These are phyloP conservation scores for Trametes maxima DNA, from an alignment of 768 basidiomycete species.

Conservation along the genomic window DNA sequence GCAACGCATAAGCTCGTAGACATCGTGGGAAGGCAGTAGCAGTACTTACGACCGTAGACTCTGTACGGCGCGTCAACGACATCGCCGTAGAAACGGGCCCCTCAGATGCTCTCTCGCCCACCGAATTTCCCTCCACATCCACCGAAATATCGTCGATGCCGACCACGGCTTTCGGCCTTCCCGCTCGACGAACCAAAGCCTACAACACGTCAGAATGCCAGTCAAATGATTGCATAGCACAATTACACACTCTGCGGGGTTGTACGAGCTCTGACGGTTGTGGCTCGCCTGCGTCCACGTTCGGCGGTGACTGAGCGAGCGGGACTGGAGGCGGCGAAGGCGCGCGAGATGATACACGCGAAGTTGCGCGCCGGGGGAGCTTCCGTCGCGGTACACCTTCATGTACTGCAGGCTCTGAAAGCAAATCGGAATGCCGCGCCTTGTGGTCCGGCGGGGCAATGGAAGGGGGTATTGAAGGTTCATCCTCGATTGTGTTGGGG, in stretches of 20 bases:
- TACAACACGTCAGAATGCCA: constrained; percentile 30
- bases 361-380: constrained; percentile 42
- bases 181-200: constrained; percentile 48
- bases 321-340: constrained; percentile 30
- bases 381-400: constrained; percentile 20
- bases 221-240: constrained; percentile 21
- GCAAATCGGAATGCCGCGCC: neutral
- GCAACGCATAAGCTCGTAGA: neutral
- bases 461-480: constrained; percentile 45
- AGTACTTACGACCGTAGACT: constrained; percentile 5
- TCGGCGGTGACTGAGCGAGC: neutral
- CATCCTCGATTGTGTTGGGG: constrained; percentile 55
- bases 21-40: neutral
- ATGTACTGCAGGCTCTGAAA: neutral
- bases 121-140: constrained; percentile 28
- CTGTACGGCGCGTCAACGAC: neutral
- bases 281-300: constrained; percentile 9
- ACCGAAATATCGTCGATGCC: constrained; percentile 50
- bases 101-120: neutral
- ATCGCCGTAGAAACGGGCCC: neutral
- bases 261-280: constrained; percentile 30
- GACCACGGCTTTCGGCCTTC: constrained; percentile 41
- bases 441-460: neutral
- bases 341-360: constrained; percentile 45
- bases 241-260: constrained; percentile 30